phyloP scores from a whole-genome alignment of 371 early-diverging fungal species.

The Mucor racemosus region DNA sequence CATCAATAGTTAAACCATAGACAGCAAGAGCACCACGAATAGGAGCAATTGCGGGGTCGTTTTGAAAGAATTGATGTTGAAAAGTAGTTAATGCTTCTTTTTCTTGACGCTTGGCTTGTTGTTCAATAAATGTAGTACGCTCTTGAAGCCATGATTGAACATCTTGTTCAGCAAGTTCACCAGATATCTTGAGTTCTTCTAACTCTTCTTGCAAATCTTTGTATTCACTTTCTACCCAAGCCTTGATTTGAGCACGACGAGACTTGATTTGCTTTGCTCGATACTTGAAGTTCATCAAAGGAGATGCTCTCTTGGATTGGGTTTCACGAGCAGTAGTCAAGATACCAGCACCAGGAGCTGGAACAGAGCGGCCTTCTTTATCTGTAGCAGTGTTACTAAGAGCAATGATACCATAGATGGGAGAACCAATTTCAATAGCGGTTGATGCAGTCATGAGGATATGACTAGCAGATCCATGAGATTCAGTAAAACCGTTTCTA shows the following conservation, averaged over 20 bases:
- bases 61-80: slow-evolving; percentile 88
- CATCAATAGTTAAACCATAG: slow-evolving; percentile 91
- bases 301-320: slow-evolving; percentile 67
- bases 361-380: slow-evolving; percentile 95
- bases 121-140: slow-evolving; percentile 82
- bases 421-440: slow-evolving; percentile 95
- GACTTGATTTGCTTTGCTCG: slow-evolving; percentile 84
- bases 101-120: slow-evolving; percentile 85
- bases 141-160: slow-evolving; percentile 70
- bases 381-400: slow-evolving; percentile 94
- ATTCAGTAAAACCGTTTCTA: slow-evolving; percentile 94
- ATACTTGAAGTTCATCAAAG: slow-evolving; percentile 88
- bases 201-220: slow-evolving; percentile 75
- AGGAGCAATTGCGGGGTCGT: slow-evolving; percentile 86
- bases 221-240: slow-evolving; percentile 89
- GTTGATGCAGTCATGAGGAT: slow-evolving; percentile 90
- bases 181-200: slow-evolving; percentile 68
- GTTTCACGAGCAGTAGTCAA: slow-evolving; percentile 92
- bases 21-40: slow-evolving; percentile 91
- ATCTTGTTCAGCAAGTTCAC: slow-evolving; percentile 68
- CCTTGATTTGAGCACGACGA: slow-evolving; percentile 82
- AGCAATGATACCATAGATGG: slow-evolving; percentile 93
- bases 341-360: slow-evolving; percentile 96
- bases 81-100: slow-evolving; percentile 83
- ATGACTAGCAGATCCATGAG: slow-evolving; percentile 92